Evolutionary conservation across 371 early-diverging fungal species (phyloP), one percentile per base, ranked within the genome.

Genomic region (Mortierella sp.): DNA sequence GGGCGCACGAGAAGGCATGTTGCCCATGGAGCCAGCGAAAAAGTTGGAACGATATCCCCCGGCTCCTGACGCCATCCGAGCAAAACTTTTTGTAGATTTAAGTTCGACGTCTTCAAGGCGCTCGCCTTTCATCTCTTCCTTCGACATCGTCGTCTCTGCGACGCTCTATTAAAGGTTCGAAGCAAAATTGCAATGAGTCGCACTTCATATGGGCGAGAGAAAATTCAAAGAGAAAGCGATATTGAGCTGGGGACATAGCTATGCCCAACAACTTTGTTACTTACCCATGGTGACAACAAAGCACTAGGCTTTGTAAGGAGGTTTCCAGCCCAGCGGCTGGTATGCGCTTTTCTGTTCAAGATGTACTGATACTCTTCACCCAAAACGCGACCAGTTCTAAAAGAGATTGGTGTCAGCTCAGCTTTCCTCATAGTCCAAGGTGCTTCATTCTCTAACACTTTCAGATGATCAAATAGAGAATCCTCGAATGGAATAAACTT

Each of bases 341-440:
- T 62, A 26, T 84, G 78, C 3, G 77, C 60, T 59, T 72, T 80
- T 30, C 91, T 81, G 45, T 89, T 87, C 65, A 90, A 49, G 18
- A 90, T 84, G 64, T 90, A 90, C 35, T 89, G 86, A 55, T 89
- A 86, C 32, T 90, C 91, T 47, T 90, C 89, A 28, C 90, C 85
- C 8, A 90, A 72, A 22, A 78, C 84, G 14, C 87, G 86, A 35
- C 87, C 88, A 28, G 77, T 65, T 55, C 28, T 47, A 45, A 63
- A 71, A 59, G 35, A 49, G 9, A 51, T 37, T 30, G 52, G 22
- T 5, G 70, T 69, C 52, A 69, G 40, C 40, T 63, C 62, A 5
- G 72, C 52, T 43, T 75, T 75, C 11, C 12, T 30, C 61, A 49
- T 64, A 11, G 26, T 14, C 81, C 75, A 80, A 3, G 76, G 81